Base-by-base conservation (phyloP, 768 basidiomycete species). In the Psilocybe azurescens region DNA sequence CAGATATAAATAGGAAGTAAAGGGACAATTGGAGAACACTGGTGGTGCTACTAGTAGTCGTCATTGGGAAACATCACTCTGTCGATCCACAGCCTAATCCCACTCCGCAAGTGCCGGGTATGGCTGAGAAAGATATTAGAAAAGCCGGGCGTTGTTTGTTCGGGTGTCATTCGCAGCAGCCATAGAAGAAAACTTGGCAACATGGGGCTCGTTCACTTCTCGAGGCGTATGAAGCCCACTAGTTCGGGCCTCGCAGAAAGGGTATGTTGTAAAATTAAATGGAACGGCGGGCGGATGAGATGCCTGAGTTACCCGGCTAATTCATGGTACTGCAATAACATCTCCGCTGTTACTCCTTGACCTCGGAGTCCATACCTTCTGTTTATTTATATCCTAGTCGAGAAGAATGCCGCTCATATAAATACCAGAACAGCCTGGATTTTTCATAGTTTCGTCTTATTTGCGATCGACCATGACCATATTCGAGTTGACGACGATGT, bases 301-400 rank as follows among this genome's bases (percentile, higher is more conserved):
- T 46, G 36, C 29, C 29, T 29, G 14, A 14, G 30, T 32, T 47
- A 28, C 20, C 39, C 55, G 39, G 55, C 55, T 39, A 56, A 29
- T 47, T 44, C n/a, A 56, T 47, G 46, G 41, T 29, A 7, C 16
- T 46, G 3, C 39, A 44, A n/a, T 47, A 44, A n/a, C 52, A 53
- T 53, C 32, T 54, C 59, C 59, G 59, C 52, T 46, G 53, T 60
- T 54, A 60, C 59, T 60, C 59, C 59, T 47, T 47, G 59, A 54
- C 59, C 47, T 60, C 59, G 59, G 46, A 46, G 44, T 18, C 30
- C 7, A 18, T 53, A 24, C 20, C 9, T 28, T 58, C 33, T 44
- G 16, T 51, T 59, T 53, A 44, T 29, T 29, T 24, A 30, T 20
- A 54, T 36, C 30, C 10, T 18, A 36, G 52, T 11, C 52, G 9